Evolutionary conservation across 2,329 filamentous ascomycete species (phyloP).

Genomic region (Paradendryphiella salina): DNA sequence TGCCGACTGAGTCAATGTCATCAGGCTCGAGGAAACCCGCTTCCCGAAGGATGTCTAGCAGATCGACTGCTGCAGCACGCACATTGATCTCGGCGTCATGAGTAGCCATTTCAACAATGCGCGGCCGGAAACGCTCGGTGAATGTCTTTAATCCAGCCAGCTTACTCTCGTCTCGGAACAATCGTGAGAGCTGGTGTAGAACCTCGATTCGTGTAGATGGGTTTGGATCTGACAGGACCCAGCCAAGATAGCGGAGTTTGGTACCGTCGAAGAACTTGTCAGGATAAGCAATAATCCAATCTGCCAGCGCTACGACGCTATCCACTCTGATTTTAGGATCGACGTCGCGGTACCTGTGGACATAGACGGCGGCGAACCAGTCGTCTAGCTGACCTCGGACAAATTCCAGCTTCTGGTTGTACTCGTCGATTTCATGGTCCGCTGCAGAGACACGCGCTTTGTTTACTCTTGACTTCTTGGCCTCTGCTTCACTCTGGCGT

Average conservation of each 20-base stretch:
- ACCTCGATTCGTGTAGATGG: slow-evolving; percentile 80
- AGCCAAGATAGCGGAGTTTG: slow-evolving; percentile 91
- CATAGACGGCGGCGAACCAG: slow-evolving; percentile 89
- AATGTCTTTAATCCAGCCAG: slow-evolving; percentile 80
- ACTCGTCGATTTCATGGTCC: slow-evolving; percentile 71
- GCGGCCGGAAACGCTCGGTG: slow-evolving; percentile 84
- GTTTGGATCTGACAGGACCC: slow-evolving; percentile 85
- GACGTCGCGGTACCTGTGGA: slow-evolving; percentile 93
- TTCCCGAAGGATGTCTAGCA: slow-evolving; percentile 80
- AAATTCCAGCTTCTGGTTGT: slow-evolving; percentile 68
- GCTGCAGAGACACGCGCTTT: slow-evolving; percentile 76
- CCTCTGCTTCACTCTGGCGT: slow-evolving; percentile 77
- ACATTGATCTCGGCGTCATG: slow-evolving; percentile 81
- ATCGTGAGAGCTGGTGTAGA: slow-evolving; percentile 74
- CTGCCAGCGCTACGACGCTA: slow-evolving; percentile 81
- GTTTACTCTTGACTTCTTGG: slow-evolving; percentile 72
- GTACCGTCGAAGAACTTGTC: slow-evolving; percentile 87
- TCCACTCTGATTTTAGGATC: slow-evolving; percentile 87
- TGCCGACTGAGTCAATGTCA: slow-evolving; percentile 86
- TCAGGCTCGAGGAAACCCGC: slow-evolving; percentile 86
- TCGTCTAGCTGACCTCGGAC: slow-evolving; percentile 76
- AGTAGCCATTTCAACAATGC: slow-evolving; percentile 90
- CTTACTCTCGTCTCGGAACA: slow-evolving; percentile 81
- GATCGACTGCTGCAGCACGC: slow-evolving; percentile 75
- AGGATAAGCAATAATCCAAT: slow-evolving; percentile 84